Base-by-base conservation (phyloP, 495 filamentous ascomycete species). In the Neurospora sp. region DNA sequence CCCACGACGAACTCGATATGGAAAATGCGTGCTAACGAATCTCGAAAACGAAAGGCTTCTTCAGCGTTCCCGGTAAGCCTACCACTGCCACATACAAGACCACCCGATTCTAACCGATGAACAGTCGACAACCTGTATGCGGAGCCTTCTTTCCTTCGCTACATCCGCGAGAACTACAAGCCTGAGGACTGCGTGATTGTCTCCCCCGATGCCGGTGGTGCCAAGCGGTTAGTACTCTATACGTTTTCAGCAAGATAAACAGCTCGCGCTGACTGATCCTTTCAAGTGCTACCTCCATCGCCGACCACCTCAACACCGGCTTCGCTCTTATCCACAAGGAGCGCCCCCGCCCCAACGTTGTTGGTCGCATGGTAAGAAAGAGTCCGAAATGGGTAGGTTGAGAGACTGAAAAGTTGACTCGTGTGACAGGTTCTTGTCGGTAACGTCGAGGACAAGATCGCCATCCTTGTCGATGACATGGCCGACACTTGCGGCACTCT, bases 301-400 rank as follows among this genome's bases (percentile, higher is more conserved):
- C 96, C 72, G 96, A 98, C 81, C 91, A 94, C 31, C 89, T 99
- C 69, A 94, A 98, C 79, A 90, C 95, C 71, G 92, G 92, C 76
- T 99, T 99, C 83, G 96, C 96, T n/a, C 90, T 99, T 40, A 99
- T 99, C 79, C 96, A 98, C 89, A 98, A 98, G 84, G 95, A 98
- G 84, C 94, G 96, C 72, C 92, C 95, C 1, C 89, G 94, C 31
- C 95, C 96, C 71, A 98, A 97, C 81, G 96, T 97, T 82, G 95
- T 98, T 75, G 93, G 92, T 27, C 92, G 92, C 77, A 99, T 99
- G 96, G 94, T 97, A 31, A 88, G 94, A 37, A 60, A 18, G n/a
- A 90, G 72, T 90, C 89, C 49, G 88, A 89, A 74, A 88, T 91
- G 41, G 83, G 84, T 66, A 87, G 40, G 18, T 85, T 81, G 87